Evolutionary conservation across 345 rosid genomes (phyloP), one percentile per base, ranked within the genome.

Genomic region (Salix brachista): DNA sequence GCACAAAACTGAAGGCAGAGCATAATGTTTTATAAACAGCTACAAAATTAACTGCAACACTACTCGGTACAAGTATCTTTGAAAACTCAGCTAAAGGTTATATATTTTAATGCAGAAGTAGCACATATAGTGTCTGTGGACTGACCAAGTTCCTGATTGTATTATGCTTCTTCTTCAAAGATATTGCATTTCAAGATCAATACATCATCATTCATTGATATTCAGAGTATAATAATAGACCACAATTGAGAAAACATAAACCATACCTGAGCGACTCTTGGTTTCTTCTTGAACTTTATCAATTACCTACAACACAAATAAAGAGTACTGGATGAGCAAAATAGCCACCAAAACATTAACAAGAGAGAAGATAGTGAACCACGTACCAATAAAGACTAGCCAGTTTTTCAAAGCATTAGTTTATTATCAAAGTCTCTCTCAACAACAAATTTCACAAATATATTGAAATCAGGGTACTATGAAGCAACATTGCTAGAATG

Each of bases 281-380:
- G 90, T 80, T 81, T 91, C 97, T 87, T 91, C 97, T 78, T 91
- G 97, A 77, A 91, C 97, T 80, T 91, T 91, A 75, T 91, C 94
- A 65, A 91, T 91, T 70, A 91, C 97, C 97, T 90, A 85, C 70
- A 83, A 76, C 48, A 65, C n/a, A 69, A 80, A 82, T 69, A 65
- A 77, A 74, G 67, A 73, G 14, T 4, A 65, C 19, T 34, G 65
- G 17, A 56, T 65, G 52, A 80, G 77, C 23, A 60, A 64, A 71
- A 58, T 16, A 73, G 68, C 48, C 11, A 64, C 71, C 8, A 69
- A 75, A 8, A 13, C 25, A 58, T 37, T 12, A 14, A 75, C 37
- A 65, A 32, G 41, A 23, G 62, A 36, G 48, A 26, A 16, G 28
- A 67, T 26, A 41, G 4, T 23, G 17, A 23, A 70, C 34, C 36